These are phyloP conservation scores for Eremothecium sinecaudum DNA, from an alignment of 1,139 yeast genomes.

Conservation along the genomic window DNA sequence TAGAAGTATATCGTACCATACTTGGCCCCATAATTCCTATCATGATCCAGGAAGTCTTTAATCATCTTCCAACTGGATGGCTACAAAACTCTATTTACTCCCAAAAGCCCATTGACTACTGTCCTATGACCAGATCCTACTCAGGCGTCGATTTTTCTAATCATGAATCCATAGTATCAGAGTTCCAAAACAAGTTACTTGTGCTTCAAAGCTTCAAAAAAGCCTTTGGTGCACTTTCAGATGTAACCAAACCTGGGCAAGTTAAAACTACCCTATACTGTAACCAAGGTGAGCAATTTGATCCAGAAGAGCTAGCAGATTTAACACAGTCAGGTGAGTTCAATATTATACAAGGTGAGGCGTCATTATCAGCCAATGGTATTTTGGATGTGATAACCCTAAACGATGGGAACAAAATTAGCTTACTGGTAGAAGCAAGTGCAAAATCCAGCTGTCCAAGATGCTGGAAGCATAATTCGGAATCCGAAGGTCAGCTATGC, in stretches of 20 bases:
- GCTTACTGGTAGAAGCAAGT: slow-evolving; percentile 13
- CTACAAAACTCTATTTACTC: neutral
- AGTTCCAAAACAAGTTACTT: too few species aligned
- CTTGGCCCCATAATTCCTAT: slow-evolving; percentile 78
- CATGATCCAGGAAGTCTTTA: slow-evolving; percentile 84
- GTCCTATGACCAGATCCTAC: too few species aligned
- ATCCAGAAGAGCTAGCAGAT: slow-evolving; percentile 37
- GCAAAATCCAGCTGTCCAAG: slow-evolving; percentile 61
- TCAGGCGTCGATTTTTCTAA: too few species aligned
- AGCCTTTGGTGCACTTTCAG: slow-evolving; percentile 14
- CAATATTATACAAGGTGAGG: neutral
- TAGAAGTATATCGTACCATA: slow-evolving; percentile 53
- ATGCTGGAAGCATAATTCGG: slow-evolving; percentile 78
- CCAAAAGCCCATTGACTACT: too few species aligned
- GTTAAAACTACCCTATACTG: slow-evolving; percentile 39
- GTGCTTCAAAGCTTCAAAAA: slow-evolving; percentile 13
- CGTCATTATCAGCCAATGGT: too few species aligned
- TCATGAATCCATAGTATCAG: too few species aligned
- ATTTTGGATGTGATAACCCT: too few species aligned
- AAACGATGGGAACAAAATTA: neutral
- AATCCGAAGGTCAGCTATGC: slow-evolving; percentile 48
- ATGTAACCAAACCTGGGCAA: slow-evolving; percentile 59
- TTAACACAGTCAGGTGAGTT: slow-evolving; percentile 46
- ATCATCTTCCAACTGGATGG: slow-evolving; percentile 31
- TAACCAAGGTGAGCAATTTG: slow-evolving; percentile 20